Conservation (phyloP, 495 filamentous ascomycete species). For the Neurospora sublineolata region DNA sequence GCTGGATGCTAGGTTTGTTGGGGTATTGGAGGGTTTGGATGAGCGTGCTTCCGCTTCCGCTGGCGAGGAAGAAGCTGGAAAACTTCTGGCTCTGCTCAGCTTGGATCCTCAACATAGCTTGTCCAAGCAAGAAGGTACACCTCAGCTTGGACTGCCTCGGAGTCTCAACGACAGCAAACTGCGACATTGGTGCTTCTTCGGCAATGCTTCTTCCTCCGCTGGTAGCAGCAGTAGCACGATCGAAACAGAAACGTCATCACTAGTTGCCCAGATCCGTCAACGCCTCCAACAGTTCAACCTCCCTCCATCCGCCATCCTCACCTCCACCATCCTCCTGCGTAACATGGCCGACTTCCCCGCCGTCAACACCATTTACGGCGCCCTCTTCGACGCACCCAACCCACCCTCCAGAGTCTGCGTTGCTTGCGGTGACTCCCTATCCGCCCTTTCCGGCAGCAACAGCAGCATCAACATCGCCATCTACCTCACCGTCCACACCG, state of each 20-base stretch:
- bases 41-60: background rate
- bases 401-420: slow-evolving; percentile 80
- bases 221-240: slow-evolving; percentile 7
- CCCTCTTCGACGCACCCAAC: slow-evolving; percentile 58
- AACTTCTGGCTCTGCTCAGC: background rate
- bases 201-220: background rate
- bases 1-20: slow-evolving; percentile 35
- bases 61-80: background rate
- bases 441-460: slow-evolving; percentile 21
- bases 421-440: slow-evolving; percentile 50
- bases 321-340: slow-evolving; percentile 64
- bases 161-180: slow-evolving; percentile 2
- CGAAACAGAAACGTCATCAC: slow-evolving; percentile 21
- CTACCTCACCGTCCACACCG: slow-evolving; percentile 26
- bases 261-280: slow-evolving; percentile 25
- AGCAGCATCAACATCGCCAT: slow-evolving; percentile 43
- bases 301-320: slow-evolving; percentile 49
- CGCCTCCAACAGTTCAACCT: slow-evolving; percentile 19
- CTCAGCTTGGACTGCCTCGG: background rate
- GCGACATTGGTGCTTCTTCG: slow-evolving; percentile 13
- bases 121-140: background rate
- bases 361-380: slow-evolving; percentile 64
- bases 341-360: slow-evolving; percentile 65
- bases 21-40: slow-evolving; percentile 6
- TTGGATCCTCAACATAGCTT: background rate